Evolutionary conservation across 2,329 filamentous ascomycete genomes (phyloP).

Genomic region (Ophiostoma tasmaniense): DNA sequence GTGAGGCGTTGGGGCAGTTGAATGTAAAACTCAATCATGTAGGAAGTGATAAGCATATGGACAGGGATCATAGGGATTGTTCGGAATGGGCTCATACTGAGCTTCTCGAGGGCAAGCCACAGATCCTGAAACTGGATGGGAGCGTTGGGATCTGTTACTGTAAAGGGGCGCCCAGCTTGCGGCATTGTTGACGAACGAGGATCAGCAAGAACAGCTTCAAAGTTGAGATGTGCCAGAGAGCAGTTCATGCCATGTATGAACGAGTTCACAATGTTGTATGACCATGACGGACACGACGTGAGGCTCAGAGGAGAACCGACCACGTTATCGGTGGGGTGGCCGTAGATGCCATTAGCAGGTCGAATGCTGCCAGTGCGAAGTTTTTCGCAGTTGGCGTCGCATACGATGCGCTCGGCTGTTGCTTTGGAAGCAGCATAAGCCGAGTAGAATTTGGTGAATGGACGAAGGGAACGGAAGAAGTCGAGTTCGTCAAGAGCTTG

Average conservation of each 20-base stretch:
- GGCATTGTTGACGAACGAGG: conserved; percentile 22
- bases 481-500: conserved; percentile 37
- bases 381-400: conserved; percentile 26
- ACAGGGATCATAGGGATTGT: conserved; percentile 28
- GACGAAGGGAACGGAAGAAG: conserved; percentile 30
- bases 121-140: conserved; percentile 33
- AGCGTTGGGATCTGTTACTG: conserved; percentile 35
- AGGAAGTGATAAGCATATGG: conserved; percentile 30
- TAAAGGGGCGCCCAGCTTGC: conserved; percentile 33
- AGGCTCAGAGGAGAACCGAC: conserved; percentile 35
- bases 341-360: conserved; percentile 46
- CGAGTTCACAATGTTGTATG: conserved; percentile 31
- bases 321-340: conserved; percentile 40
- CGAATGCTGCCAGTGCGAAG: conserved; percentile 45
- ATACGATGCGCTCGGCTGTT: conserved; percentile 37
- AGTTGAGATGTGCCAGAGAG: conserved; percentile 33
- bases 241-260: conserved; percentile 37
- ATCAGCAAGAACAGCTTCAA: conserved; percentile 32
- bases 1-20: conserved; percentile 27
- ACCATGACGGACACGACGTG: conserved; percentile 35
- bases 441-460: conserved; percentile 34
- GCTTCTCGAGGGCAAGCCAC: conserved; percentile 28
- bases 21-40: conserved; percentile 31
- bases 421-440: conserved; percentile 42
- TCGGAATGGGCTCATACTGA: conserved; percentile 31